phyloP scores from a whole-genome alignment of 2,329 filamentous ascomycete species.

The Drechslerella coelobrocha region DNA sequence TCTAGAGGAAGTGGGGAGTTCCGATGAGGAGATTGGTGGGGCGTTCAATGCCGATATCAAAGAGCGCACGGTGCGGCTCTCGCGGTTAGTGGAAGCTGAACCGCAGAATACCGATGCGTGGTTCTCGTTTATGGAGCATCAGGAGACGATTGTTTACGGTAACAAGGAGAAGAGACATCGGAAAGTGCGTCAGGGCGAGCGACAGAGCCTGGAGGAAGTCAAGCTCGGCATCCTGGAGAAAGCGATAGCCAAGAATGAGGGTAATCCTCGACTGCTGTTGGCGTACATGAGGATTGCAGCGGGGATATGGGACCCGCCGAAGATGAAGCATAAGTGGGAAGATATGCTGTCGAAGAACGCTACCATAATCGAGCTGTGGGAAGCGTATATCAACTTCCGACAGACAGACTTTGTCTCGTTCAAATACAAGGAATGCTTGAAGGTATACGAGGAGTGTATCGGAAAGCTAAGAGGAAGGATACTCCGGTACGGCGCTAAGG shows the following conservation, averaged over 20 bases:
- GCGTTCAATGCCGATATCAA: constrained; percentile 38
- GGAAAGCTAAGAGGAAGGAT: constrained; percentile 57
- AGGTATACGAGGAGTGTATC: constrained; percentile 68
- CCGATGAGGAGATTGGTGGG: constrained; percentile 19
- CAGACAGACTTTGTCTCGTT: constrained; percentile 73
- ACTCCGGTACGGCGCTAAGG: constrained; percentile 32
- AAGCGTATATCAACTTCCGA: constrained; percentile 59
- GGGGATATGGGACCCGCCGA: constrained; percentile 74
- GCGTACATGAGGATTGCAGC: constrained; percentile 75
- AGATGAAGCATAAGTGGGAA: constrained; percentile 70
- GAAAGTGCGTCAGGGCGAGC: constrained; percentile 60
- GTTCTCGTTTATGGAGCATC: constrained; percentile 79
- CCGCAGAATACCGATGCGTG: constrained; percentile 75
- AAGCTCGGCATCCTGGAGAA: constrained; percentile 81
- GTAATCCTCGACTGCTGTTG: constrained; percentile 67
- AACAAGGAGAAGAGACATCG: constrained; percentile 57
- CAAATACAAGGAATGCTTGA: constrained; percentile 70
- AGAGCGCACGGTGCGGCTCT: constrained; percentile 54
- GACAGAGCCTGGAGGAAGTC: constrained; percentile 74
- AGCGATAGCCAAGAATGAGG: constrained; percentile 68
- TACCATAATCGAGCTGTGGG: constrained; percentile 72
- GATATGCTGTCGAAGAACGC: constrained; percentile 66
- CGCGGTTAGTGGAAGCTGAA: constrained; percentile 66
- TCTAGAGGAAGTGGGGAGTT: constrained; percentile 39
- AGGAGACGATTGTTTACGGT: constrained; percentile 68